Percentiles rank a stretch among this genome's conserved stretches.
These are phyloP conservation scores for Corchorus olitorius DNA, from an alignment of 345 rosid species.

Conservation along the genomic window DNA sequence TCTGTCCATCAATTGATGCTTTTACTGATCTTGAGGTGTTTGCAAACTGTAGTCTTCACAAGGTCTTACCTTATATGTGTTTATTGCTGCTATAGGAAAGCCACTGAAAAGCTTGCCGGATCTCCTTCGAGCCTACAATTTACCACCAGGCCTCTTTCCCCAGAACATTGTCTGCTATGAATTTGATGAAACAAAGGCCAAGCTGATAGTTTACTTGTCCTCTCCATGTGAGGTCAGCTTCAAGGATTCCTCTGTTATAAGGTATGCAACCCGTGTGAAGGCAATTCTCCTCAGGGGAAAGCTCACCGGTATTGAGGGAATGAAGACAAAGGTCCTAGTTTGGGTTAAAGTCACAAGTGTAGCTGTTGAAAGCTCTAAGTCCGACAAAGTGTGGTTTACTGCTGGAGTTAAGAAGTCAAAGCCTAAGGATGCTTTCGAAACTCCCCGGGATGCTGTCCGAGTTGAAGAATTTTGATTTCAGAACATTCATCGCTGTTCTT, in stretches of 20 bases:
- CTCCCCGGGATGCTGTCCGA: slow-evolving; percentile 59
- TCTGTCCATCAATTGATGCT: background rate
- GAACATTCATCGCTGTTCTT: background rate
- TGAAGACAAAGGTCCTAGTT: slow-evolving; percentile 93
- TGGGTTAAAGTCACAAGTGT: slow-evolving; percentile 89
- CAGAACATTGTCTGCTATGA: slow-evolving; percentile 84
- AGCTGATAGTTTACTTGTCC: slow-evolving; percentile 75
- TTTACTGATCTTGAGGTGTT: background rate
- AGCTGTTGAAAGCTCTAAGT: slow-evolving; percentile 68
- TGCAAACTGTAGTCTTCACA: background rate
- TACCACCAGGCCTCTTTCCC: slow-evolving; percentile 93
- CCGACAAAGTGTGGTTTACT: slow-evolving; percentile 94
- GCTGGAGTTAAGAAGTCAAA: slow-evolving; percentile 93
- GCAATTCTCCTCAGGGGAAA: slow-evolving; percentile 75
- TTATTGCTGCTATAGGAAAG: slow-evolving; percentile 49
- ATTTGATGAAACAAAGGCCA: slow-evolving; percentile 82
- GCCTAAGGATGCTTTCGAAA: slow-evolving; percentile 63
- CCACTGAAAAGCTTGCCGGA: slow-evolving; percentile 78
- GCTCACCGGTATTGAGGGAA: slow-evolving; percentile 81
- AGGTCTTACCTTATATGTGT: slow-evolving; percentile 17
- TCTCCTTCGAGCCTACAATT: slow-evolving; percentile 83
- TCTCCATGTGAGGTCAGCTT: slow-evolving; percentile 79
- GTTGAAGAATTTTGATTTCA: slow-evolving; percentile 71
- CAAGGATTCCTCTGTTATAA: slow-evolving; percentile 79
- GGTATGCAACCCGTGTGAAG: slow-evolving; percentile 85